Evolutionary conservation across 371 early-diverging fungal species (phyloP).

Genomic region (Gilbertella persicaria): DNA sequence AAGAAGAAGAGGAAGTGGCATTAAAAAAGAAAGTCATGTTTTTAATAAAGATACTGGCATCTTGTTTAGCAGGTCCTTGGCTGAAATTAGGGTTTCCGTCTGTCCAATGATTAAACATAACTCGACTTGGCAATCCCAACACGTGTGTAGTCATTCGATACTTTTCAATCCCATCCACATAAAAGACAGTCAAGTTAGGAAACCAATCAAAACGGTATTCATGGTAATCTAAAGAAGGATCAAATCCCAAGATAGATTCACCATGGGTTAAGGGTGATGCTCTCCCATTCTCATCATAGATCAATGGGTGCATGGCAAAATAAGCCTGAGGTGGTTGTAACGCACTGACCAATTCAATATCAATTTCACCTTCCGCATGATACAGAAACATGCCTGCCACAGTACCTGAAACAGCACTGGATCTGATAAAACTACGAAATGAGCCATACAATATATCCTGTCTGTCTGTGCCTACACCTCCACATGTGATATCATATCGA

Average conservation of each 20-base stretch:
- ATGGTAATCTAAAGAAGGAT: conserved; percentile 39
- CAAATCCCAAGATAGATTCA: conserved; percentile 17
- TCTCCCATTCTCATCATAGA: conserved; percentile 32
- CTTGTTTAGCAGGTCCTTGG: conserved; percentile 30
- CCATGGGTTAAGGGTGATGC: conserved; percentile 39
- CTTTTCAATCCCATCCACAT: conserved; percentile 32
- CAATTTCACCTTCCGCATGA: conserved; percentile 41
- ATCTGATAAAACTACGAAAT: conserved; percentile 36
- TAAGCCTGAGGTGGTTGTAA: conserved; percentile 32
- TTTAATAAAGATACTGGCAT: conserved; percentile 30
- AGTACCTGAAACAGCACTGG: conserved; percentile 32
- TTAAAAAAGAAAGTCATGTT: conserved; percentile 48
- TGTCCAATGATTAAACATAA: conserved; percentile 52
- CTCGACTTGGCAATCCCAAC: conserved; percentile 27
- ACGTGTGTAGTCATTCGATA: conserved; percentile 32
- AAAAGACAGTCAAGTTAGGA: conserved; percentile 30
- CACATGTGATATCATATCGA: conserved; percentile 4
- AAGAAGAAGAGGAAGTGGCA: neutral
- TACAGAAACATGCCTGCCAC: conserved; percentile 44
- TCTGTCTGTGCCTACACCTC: conserved; percentile 15
- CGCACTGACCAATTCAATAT: conserved; percentile 40
- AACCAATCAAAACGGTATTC: conserved; percentile 55
- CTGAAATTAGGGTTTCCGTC: conserved; percentile 49
- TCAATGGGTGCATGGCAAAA: conserved; percentile 44
- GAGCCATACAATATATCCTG: conserved; percentile 46